Base-by-base conservation (phyloP, 176 grass and related monocot genomes). In the Otatea glauca region DNA sequence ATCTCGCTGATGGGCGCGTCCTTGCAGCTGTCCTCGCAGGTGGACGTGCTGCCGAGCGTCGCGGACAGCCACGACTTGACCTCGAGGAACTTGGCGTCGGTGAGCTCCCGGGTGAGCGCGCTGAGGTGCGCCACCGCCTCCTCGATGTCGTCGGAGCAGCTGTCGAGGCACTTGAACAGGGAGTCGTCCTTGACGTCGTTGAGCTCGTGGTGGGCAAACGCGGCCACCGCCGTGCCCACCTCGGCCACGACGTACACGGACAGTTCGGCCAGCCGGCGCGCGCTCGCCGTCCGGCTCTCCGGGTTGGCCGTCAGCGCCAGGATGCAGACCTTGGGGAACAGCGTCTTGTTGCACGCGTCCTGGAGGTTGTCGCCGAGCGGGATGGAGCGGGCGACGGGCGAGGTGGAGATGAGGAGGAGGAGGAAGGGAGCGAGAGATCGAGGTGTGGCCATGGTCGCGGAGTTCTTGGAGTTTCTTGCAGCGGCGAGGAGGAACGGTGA, bases 101-200 rank as follows among this genome's bases (percentile, higher is more conserved):
- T 84, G 69, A 83, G 70, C 62, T 87, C 89, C 5, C 85, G 80
- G 12, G 89, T 75, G 18, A 87, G 85, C 34, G 68, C 85, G 81
- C 81, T 87, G 13, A 87, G 81, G 75, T 91, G 89, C 61, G 84
- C 89, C 69, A 91, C 85, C 9, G 89, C 70, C 85, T 87, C 89
- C 69, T 91, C 89, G 5, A 87, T 68, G 70, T 87, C 85, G 35
- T 69, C 85, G 20, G 89, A 87, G 89, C 89, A 87, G 75, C 68
- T 35, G 81, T 87, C 85, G 1, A 91, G 43, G 89, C 89, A 91
- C 62, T 16, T 17, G 68, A 61, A 70, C 35, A 91, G 51, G 4
- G 0, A 12, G 43, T 58, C 53, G 6, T 80, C 89, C 51, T 39
- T 68, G 13, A 63, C 45, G 23, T 7, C 68, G 76, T 13, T 75